Conservation (phyloP, 1,284 basidiomycete species). For the Pascua guehoae region DNA sequence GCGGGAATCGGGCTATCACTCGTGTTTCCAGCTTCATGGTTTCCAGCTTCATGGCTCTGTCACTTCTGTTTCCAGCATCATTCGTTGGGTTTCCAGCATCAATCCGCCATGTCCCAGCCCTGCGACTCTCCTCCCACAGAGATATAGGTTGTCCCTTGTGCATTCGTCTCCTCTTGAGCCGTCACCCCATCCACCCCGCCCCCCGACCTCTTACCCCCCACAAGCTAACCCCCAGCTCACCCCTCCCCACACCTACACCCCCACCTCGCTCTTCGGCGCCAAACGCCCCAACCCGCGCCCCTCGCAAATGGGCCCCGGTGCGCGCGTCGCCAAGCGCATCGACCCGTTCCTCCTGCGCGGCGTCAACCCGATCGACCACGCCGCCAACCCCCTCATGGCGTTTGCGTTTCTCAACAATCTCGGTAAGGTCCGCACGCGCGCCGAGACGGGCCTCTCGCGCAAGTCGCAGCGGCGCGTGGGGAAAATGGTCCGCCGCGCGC, state of each 20-base stretch:
- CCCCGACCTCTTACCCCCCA: neutral
- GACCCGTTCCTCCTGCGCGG: slow-evolving; percentile 44
- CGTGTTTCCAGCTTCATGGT: no score
- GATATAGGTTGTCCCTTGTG: no score
- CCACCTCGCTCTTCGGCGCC: slow-evolving; percentile 18
- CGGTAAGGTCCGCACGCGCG: slow-evolving; percentile 75
- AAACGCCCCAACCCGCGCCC: slow-evolving; percentile 9
- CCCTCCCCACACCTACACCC: slow-evolving; percentile 14
- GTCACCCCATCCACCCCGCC: neutral
- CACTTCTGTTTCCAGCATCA: no score
- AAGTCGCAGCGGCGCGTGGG: slow-evolving; percentile 75
- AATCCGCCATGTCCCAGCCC: no score
- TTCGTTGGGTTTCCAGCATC: no score
- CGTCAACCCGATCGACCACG: slow-evolving; percentile 35
- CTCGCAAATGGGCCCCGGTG: slow-evolving; percentile 41
- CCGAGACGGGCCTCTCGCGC: slow-evolving; percentile 70
- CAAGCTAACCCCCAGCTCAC: slow-evolving; percentile 5
- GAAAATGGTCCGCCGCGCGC: slow-evolving; percentile 85
- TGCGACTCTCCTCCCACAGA: no score
- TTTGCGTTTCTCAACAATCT: slow-evolving; percentile 70
- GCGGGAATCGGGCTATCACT: no score
- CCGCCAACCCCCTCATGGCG: slow-evolving; percentile 64
- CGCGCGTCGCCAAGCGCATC: slow-evolving; percentile 28
- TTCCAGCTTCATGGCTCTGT: no score
- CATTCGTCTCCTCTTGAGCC: neutral